Evolutionary conservation across 768 basidiomycete species (phyloP).

Genomic region (Boletus sp.): DNA sequence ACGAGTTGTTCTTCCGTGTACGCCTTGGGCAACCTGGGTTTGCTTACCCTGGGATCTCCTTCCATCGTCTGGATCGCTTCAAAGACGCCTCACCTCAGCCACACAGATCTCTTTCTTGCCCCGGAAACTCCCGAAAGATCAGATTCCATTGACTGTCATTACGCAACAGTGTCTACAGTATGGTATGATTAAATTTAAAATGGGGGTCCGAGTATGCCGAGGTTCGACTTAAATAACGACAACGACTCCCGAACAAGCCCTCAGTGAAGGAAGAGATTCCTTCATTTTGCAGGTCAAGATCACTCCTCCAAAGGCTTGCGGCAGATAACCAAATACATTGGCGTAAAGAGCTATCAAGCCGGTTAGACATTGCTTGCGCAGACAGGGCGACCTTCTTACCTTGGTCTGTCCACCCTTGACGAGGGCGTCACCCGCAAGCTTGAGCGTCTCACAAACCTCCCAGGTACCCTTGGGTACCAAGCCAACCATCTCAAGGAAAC

Average conservation of each 20-base stretch:
- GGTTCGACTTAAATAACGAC: not conserved
- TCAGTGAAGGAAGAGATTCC: not conserved
- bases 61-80: conserved; percentile 30
- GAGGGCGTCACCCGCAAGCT: conserved; percentile 74
- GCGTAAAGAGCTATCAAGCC: conserved; percentile 69
- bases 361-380: not conserved
- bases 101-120: conserved; percentile 10
- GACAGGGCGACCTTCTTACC: conserved; percentile 40
- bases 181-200: not conserved
- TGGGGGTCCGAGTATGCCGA: not conserved
- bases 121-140: conserved; percentile 29
- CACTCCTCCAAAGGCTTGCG: conserved; percentile 44
- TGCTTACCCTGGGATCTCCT: conserved; percentile 63
- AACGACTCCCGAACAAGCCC: no score
- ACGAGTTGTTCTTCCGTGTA: conserved; percentile 63
- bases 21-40: conserved; percentile 62
- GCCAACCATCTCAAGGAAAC: conserved; percentile 73
- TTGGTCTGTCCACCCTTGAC: conserved; percentile 86
- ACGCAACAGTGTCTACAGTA: not conserved
- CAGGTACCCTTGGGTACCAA: conserved; percentile 90
- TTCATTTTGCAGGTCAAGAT: no score
- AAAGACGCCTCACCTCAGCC: conserved; percentile 16
- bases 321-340: conserved; percentile 75
- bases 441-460: conserved; percentile 86
- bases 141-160: conserved; percentile 18